Base-by-base conservation (phyloP, 2,329 filamentous ascomycete species). In the Cercospora nicotianae region DNA sequence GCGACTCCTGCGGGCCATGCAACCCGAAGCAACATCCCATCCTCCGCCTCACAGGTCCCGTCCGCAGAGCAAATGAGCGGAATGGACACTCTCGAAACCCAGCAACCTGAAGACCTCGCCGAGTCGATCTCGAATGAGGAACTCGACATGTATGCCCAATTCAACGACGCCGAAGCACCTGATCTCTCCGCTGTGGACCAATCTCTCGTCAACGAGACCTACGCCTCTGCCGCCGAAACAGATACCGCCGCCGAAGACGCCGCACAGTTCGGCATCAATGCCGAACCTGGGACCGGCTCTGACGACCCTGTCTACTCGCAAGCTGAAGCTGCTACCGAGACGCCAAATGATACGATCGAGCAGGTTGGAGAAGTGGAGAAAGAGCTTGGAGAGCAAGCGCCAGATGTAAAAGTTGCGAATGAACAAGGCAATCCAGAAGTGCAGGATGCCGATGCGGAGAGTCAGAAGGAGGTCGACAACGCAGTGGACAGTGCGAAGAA, bases 301-400 rank as follows among this genome's bases (percentile, higher is more conserved):
- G 48, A 48, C 30, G 67, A 66, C 20, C 60, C 60, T 9, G 60
- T 63, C 6, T 63, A 63, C 28, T 63, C 60, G 7, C 39, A 64
- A 55, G 57, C 48, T 48, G 20, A 51, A 39, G 31, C 42, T 5
- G 36, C 42, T 12, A 48, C 33, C 45, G 10, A 51, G 9, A 13
- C 42, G 5, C 8, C 42, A 10, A 57, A 48, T 31, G 48, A 63
- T 16, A 66, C 67, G 1, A 67, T 69, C n/a, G 69, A 69, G 23
- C 69, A 71, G 39, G 67, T 66, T 9, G 66, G 42, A 42, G 66
- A 67, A n/a, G 70, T 69, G 3, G 68, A 61, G 18, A 60, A 72
- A 61, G 70, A 72, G 64, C 60, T 70, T n/a, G 70, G 66, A 31
- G 70, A 72, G 60, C 30, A 64, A 12, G 63, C 65, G 42, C 64